Conservation (phyloP, 108 stramenopile species). For the Heterococcus sp. region DNA sequence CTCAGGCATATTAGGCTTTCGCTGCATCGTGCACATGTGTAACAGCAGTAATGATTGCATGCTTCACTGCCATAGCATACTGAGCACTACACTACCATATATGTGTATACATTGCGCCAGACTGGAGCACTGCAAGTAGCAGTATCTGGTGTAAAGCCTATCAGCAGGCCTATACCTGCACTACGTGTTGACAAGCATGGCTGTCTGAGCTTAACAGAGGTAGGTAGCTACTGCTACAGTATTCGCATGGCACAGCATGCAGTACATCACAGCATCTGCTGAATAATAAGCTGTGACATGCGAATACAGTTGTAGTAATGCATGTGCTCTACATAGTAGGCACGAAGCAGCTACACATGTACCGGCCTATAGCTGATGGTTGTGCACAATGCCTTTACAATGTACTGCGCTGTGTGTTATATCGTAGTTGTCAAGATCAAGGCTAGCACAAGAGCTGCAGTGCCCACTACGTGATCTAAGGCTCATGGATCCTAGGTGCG, state of each 20-base stretch:
- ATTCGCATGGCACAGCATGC: neutral
- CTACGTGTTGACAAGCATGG: neutral
- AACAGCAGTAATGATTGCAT: neutral
- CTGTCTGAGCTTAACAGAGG: neutral
- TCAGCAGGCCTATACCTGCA: neutral
- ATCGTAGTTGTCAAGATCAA: neutral
- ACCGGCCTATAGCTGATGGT: neutral
- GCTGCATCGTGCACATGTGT: neutral
- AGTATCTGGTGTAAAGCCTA: neutral
- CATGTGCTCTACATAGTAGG: too few species aligned
- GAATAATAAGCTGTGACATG: too few species aligned
- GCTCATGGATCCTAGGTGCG: neutral
- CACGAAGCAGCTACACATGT: neutral
- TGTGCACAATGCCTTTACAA: neutral
- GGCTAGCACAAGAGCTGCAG: neutral
- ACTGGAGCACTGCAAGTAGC: too few species aligned
- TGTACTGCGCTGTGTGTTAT: neutral
- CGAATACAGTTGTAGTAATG: too few species aligned
- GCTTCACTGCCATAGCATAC: too few species aligned
- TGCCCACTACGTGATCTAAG: neutral
- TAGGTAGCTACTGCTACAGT: neutral
- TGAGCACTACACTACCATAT: neutral
- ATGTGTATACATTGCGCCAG: too few species aligned
- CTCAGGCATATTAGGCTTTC: neutral
- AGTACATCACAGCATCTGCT: too few species aligned